phyloP scores from a whole-genome alignment of 495 filamentous ascomycete species.

The Wilcoxina mikolae region DNA sequence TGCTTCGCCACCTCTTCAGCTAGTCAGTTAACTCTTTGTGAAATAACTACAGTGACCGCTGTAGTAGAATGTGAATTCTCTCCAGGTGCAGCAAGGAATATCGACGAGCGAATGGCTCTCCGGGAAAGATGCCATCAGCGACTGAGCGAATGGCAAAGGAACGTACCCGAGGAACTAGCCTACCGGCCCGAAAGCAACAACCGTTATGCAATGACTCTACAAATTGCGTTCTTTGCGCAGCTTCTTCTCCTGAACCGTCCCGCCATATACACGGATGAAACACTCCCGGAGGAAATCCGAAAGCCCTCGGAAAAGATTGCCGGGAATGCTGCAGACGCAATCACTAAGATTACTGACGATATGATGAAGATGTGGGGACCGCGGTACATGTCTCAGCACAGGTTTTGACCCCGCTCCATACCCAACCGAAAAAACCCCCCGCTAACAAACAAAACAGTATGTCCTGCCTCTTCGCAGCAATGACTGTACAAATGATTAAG shows the following conservation, averaged over 20 bases:
- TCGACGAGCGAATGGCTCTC: neutral
- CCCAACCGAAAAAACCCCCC: neutral
- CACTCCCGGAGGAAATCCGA: conserved; percentile 7
- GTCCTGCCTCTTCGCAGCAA: conserved; percentile 12
- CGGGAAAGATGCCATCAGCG: neutral
- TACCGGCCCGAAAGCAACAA: conserved; percentile 2
- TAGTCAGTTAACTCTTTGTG: neutral
- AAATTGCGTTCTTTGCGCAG: conserved; percentile 5
- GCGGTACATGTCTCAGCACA: conserved; percentile 9
- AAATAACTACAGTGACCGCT: conserved; percentile 1
- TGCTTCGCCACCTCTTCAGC: neutral
- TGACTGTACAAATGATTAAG: conserved; percentile 12
- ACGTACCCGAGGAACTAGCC: neutral
- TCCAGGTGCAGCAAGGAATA: neutral
- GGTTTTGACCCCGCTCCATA: neutral
- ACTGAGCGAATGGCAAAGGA: conserved; percentile 1
- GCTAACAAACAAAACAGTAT: neutral
- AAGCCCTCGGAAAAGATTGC: conserved; percentile 1
- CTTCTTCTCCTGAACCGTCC: conserved; percentile 8
- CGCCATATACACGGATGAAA: conserved; percentile 2
- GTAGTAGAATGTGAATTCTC: conserved; percentile 9
- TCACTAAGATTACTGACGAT: conserved; percentile 3
- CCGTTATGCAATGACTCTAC: conserved; percentile 2
- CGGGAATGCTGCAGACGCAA: conserved; percentile 5
- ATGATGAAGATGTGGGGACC: conserved; percentile 7